A percentile compares a stretch with the other conserved stretches of the same genome.
phyloP scores from a whole-genome alignment of 495 filamentous ascomycete species.

The Penicillium daleae region DNA sequence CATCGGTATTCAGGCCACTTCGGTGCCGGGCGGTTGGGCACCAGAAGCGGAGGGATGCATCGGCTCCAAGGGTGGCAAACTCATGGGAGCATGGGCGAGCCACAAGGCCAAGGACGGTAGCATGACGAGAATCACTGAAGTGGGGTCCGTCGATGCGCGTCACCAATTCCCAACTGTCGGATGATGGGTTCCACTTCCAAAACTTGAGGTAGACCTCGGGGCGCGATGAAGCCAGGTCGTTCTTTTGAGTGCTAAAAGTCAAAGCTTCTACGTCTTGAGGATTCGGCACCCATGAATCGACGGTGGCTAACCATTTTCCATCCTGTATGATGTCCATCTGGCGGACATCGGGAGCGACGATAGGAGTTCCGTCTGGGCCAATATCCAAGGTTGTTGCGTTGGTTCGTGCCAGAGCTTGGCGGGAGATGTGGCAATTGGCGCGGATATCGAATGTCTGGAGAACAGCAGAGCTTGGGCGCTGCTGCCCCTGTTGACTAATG shows the following conservation, averaged over 20 bases:
- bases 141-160: constrained; percentile 86
- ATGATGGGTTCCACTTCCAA: constrained; percentile 74
- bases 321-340: constrained; percentile 73
- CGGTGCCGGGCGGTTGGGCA: constrained; percentile 64
- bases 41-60: constrained; percentile 80
- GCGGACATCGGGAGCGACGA: constrained; percentile 75
- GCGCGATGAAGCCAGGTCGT: constrained; percentile 21
- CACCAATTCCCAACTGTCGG: constrained; percentile 69
- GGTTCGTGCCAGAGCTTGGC: constrained; percentile 86
- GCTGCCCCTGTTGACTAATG: constrained; percentile 34
- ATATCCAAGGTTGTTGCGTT: constrained; percentile 80
- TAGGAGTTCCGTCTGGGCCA: constrained; percentile 65
- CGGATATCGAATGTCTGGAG: constrained; percentile 85
- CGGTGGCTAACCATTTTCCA: constrained; percentile 87
- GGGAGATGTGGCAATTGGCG: constrained; percentile 69
- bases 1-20: constrained; percentile 61
- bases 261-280: constrained; percentile 61
- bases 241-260: constrained; percentile 44
- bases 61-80: constrained; percentile 84
- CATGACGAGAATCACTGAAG: constrained; percentile 50
- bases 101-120: constrained; percentile 69
- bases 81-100: constrained; percentile 64
- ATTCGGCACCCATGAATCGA: constrained; percentile 86
- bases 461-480: constrained; percentile 51
- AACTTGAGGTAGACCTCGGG: constrained; percentile 86